Conservation (phyloP, 805 yeast species). For the Myxozyma sirexii region DNA sequence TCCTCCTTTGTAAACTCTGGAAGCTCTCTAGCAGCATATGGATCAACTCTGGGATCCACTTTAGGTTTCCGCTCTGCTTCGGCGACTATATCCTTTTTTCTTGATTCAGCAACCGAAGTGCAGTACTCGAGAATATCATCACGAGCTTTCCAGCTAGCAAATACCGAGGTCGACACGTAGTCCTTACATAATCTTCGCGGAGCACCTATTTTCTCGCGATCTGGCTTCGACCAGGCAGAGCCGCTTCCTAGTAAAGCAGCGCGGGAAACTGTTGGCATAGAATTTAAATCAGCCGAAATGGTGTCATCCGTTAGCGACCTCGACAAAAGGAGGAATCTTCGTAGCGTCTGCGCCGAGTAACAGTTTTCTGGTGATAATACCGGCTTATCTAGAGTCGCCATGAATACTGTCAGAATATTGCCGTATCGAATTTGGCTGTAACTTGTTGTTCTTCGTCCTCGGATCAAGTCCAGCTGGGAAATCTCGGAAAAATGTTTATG, state of each 20-base stretch:
- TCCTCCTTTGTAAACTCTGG: conserved; percentile 27
- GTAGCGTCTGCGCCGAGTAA: conserved; percentile 24
- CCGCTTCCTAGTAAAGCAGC: conserved; percentile 6
- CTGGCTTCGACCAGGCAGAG: conserved; percentile 21
- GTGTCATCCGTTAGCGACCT: conserved; percentile 28
- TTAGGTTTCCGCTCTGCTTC: conserved; percentile 42
- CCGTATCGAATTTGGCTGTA: not conserved
- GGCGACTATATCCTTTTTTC: conserved; percentile 43
- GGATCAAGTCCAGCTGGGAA: too few relatives aligned
- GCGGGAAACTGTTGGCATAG: conserved; percentile 12
- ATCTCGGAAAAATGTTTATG: too few relatives aligned
- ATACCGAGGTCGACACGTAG: conserved; percentile 16
- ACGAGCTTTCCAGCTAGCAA: conserved; percentile 36
- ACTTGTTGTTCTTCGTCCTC: too few relatives aligned
- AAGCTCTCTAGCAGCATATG: conserved; percentile 42
- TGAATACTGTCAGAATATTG: not conserved
- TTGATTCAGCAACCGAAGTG: conserved; percentile 28
- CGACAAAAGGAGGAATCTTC: conserved; percentile 25
- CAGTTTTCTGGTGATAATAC: conserved; percentile 20
- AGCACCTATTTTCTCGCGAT: conserved; percentile 13
- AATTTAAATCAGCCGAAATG: conserved; percentile 27
- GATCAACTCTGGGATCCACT: conserved; percentile 43
- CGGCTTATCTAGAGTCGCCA: conserved; percentile 15
- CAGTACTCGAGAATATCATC: conserved; percentile 35
- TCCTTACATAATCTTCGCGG: conserved; percentile 17